A percentile compares a stretch with the other conserved stretches of the same genome.
These are phyloP conservation scores for Clonostachys solani DNA, from an alignment of 2,329 filamentous ascomycete species.

Conservation along the genomic window DNA sequence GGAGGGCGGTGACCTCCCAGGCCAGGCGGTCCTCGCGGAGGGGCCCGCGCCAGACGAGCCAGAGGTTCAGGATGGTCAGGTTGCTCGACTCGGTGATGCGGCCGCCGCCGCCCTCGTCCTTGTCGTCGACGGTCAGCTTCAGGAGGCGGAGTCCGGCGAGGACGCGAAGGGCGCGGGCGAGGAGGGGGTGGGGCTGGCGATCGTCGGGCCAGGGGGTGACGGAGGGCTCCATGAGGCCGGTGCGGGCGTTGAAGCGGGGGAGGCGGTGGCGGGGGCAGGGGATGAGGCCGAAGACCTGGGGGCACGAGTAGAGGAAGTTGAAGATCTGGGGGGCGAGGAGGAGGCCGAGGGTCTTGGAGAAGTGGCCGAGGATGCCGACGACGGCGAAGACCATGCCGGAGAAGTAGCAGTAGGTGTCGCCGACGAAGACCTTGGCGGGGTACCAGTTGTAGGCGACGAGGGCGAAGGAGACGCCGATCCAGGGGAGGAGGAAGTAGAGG, in stretches of 20 bases:
- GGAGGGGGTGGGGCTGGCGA: conserved; percentile 61
- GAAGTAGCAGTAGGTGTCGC: conserved; percentile 99
- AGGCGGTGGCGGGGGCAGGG: conserved; percentile 92
- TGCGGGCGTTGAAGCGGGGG: conserved; percentile 80
- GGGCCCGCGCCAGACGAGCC: conserved; percentile 92
- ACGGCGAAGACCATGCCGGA: conserved; percentile 98
- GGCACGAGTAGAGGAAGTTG: conserved; percentile 92
- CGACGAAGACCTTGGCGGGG: conserved; percentile 90
- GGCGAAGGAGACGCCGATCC: conserved; percentile 86
- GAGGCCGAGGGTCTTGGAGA: conserved; percentile 92
- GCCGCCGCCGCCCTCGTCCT: too few species aligned
- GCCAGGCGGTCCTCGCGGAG: conserved; percentile 83
- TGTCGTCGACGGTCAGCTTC: conserved; percentile 60
- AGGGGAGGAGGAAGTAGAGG: conserved; percentile 89
- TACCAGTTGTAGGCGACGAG: conserved; percentile 93
- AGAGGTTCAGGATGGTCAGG: conserved; percentile 90
- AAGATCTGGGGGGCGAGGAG: conserved; percentile 91
- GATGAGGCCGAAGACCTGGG: conserved; percentile 85
- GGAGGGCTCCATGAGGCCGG: conserved; percentile 82
- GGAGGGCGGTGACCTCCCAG: conserved; percentile 74
- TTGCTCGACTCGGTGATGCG: conserved; percentile 79
- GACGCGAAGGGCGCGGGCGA: conserved; percentile 62
- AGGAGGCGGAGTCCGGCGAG: conserved; percentile 67
- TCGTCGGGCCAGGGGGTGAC: conserved; percentile 69
- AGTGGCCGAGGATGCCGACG: conserved; percentile 93